A percentile compares a stretch with the other conserved stretches of the same genome.
These are phyloP conservation scores for Neospermospora avenae DNA, from an alignment of 2,329 filamentous ascomycete genomes.

Conservation along the genomic window DNA sequence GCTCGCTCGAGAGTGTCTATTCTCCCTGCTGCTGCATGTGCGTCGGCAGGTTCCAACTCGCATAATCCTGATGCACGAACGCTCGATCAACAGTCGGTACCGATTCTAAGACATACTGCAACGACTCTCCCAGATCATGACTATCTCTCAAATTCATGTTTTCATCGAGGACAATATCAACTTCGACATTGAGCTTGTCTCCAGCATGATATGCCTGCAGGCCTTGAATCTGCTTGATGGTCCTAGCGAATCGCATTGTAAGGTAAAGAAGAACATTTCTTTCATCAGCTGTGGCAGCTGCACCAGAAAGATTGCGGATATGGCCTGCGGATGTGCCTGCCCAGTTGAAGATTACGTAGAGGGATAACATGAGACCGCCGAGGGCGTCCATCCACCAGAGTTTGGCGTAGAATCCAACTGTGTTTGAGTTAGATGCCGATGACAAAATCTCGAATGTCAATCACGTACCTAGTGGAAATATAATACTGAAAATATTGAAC, in stretches of 20 bases:
- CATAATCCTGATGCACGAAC: conserved; percentile 41
- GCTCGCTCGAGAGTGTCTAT: neutral
- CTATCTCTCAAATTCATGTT: conserved; percentile 48
- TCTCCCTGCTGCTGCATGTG: conserved; percentile 36
- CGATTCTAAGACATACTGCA: conserved; percentile 60
- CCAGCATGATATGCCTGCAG: conserved; percentile 58
- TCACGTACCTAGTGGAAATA: conserved; percentile 50
- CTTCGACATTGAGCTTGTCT: conserved; percentile 61
- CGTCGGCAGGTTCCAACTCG: conserved; percentile 35
- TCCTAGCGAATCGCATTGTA: conserved; percentile 53
- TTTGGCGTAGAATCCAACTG: conserved; percentile 53
- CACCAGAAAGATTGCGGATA: conserved; percentile 55
- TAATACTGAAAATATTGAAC: conserved; percentile 61
- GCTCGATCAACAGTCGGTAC: conserved; percentile 40
- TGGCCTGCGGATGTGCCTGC: conserved; percentile 58
- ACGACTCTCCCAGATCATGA: conserved; percentile 59
- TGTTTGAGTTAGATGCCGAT: neutral
- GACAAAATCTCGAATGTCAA: neutral
- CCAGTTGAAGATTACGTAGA: conserved; percentile 70
- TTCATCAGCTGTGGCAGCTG: conserved; percentile 49
- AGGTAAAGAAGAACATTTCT: conserved; percentile 57
- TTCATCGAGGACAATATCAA: conserved; percentile 56
- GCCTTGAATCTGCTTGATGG: conserved; percentile 52
- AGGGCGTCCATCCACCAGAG: conserved; percentile 66
- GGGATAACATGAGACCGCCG: conserved; percentile 58